Evolutionary conservation across 2,329 filamentous ascomycete species (phyloP), one percentile per base, ranked within the genome.

Genomic region (Cladosporium sp.): DNA sequence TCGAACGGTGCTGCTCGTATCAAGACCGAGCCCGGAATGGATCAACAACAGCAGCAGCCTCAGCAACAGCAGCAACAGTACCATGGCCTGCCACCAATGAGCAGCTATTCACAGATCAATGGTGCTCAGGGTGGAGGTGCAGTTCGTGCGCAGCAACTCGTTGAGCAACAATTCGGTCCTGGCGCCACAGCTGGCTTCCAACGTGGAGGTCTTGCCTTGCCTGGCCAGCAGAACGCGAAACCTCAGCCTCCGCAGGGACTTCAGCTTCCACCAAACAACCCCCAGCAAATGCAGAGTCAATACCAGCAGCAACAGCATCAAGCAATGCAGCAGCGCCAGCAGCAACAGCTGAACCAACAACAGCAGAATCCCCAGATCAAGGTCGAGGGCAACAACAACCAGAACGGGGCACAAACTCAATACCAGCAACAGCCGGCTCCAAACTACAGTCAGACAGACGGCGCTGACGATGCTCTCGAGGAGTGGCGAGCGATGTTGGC

Each of bases 111-210:
- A 10, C 70, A 68, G n/a, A 46, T 67, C n/a, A 65, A 67, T 35
- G 65, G 65, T 11, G 64, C 76, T 75, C 56, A 83, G 80, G 61
- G 61, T 46, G 71, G 77, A 75, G 53, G 80, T 80, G 66, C 75
- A 80, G 72, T 68, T 23, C 73, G 75, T 29, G 86, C 86, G 23
- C 82, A 84, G 64, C 84, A 88, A 71, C 77, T 85, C 8, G 76
- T 88, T 14, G 81, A 84, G 58, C 79, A 83, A 67, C 80, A 86
- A 68, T 91, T 87, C 71, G 89, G 89, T 5, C 57, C 57, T 21
- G 80, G 82, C 23, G 82, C 87, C 64, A 89, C 88, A n/a, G 85
- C 84, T 35, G 86, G 88, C 55, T 84, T 90, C 62, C 74, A 75
- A 59, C 80, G 67, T 75, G 78, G 69, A 40, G 74, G 74, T 23